phyloP scores from a whole-genome alignment of 805 yeast species.

The Yarrowia bubula region DNA sequence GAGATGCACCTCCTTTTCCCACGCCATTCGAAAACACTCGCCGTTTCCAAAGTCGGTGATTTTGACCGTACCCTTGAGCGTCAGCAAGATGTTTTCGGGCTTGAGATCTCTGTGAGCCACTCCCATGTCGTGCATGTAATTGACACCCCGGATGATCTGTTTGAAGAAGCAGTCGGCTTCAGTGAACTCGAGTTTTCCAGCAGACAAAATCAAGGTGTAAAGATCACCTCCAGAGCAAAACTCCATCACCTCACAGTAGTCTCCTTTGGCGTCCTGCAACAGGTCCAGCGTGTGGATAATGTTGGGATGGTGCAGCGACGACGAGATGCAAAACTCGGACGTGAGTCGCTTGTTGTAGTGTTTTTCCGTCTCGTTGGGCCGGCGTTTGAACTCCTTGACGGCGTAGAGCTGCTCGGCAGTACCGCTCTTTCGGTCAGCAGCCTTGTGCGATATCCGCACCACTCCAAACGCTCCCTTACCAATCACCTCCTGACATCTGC shows the following conservation, averaged over 20 bases:
- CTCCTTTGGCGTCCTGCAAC: conserved; percentile 68
- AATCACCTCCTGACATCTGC: conserved; percentile 89
- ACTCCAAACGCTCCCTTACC: conserved; percentile 95
- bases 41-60: conserved; percentile 89
- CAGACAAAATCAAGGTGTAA: conserved; percentile 55
- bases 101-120: conserved; percentile 92
- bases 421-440: conserved; percentile 41
- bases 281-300: conserved; percentile 76
- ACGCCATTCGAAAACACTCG: conserved; percentile 84
- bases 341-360: conserved; percentile 70
- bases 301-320: conserved; percentile 70
- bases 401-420: conserved; percentile 57
- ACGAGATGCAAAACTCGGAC: conserved; percentile 86
- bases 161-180: conserved; percentile 91
- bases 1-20: conserved; percentile 73
- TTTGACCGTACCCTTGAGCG: conserved; percentile 62
- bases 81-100: conserved; percentile 78
- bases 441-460: conserved; percentile 77
- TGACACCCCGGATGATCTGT: conserved; percentile 77
- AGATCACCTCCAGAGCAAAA: conserved; percentile 87
- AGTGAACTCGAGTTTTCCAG: conserved; percentile 52
- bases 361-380: conserved; percentile 55
- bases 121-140: conserved; percentile 85
- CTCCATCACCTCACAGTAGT: conserved; percentile 91
- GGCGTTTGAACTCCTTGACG: conserved; percentile 69